phyloP scores from a whole-genome alignment of 164 flowering plant genomes.

The Vitis amurensis region DNA sequence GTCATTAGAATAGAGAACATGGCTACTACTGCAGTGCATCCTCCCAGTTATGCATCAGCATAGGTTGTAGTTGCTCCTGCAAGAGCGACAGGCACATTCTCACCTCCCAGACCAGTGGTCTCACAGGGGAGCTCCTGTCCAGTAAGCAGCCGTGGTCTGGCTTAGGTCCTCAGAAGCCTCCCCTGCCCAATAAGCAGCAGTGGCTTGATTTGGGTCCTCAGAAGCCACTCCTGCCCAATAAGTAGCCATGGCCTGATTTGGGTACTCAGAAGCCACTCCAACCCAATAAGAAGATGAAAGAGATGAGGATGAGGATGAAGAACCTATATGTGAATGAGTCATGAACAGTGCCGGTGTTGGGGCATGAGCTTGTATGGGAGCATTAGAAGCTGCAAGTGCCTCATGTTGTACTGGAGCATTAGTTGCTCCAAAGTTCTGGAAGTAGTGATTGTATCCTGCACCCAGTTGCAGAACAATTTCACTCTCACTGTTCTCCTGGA shows the following conservation, averaged over 20 bases:
- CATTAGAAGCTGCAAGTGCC: not conserved
- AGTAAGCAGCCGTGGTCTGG: too few species aligned
- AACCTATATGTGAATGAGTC: not conserved
- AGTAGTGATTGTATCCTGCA: not conserved
- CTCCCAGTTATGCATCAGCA: not conserved
- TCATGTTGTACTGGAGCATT: too few species aligned
- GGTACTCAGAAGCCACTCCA: constrained; percentile 2
- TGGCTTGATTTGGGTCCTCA: not conserved
- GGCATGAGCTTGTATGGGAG: constrained; percentile 2
- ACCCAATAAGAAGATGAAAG: constrained; percentile 9
- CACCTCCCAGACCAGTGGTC: not conserved
- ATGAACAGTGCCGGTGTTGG: not conserved
- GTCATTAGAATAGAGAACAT: not conserved
- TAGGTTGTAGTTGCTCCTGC: not conserved
- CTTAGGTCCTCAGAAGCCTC: too few species aligned
- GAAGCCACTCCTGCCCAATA: constrained; percentile 5
- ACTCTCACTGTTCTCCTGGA: not conserved
- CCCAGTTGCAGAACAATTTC: not conserved
- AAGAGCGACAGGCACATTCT: not conserved
- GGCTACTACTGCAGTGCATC: not conserved
- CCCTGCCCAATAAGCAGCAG: too few species aligned
- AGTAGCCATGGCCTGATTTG: constrained; percentile 1
- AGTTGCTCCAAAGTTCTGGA: not conserved
- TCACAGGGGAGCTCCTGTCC: not conserved
- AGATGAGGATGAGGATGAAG: constrained; percentile 7